Evolutionary conservation across 2,329 filamentous ascomycete genomes (phyloP), one percentile per base, ranked within the genome.

Genomic region (Didymella arachidicola): DNA sequence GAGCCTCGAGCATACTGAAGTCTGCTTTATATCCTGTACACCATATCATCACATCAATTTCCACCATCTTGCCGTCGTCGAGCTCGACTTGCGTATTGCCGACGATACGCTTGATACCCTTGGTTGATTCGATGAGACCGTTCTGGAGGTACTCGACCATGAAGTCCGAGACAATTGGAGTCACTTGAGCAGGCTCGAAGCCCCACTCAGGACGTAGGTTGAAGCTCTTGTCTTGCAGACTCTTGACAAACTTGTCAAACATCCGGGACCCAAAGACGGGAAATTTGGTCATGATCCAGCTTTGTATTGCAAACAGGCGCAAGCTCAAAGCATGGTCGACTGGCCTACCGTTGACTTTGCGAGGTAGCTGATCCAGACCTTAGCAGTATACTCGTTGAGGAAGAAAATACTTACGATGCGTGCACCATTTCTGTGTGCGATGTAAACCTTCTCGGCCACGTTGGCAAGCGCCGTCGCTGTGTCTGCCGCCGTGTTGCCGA

Each of bases 11-110:
- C 38, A 72, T 66, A 36, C 63, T 64, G 36, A 71, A 70, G 41
- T 74, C 68, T 4, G 61, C 59, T 32, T 68, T 61, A 51, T 78
- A 78, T 14, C 76, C 76, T 7, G 74, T 78, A 34, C 75, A 75
- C 59, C 62, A 72, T 36, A 77, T 73, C n/a, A 78, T 63, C 2
- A 62, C 64, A 48, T 78, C 76, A 18, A 78, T 60, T n/a, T 73
- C 72, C 4, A 67, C 49, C 19, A 32, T 57, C 10, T 60, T 69
- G 4, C 67, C 73, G 50, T 78, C 72, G 12, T 67, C 61, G 18
- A 75, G 68, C 41, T 74, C 72, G n/a, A 76, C 66, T 22, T 48
- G 4, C 5, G 30, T 61, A 3, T 26, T 30, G 1, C 48, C 43
- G 14, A 65, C 3, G 32, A 68, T 43, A 5, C 62, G 56, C 11